These are phyloP conservation scores for Botrytis fabae DNA, from an alignment of 2,329 filamentous ascomycete species.

Conservation along the genomic window DNA sequence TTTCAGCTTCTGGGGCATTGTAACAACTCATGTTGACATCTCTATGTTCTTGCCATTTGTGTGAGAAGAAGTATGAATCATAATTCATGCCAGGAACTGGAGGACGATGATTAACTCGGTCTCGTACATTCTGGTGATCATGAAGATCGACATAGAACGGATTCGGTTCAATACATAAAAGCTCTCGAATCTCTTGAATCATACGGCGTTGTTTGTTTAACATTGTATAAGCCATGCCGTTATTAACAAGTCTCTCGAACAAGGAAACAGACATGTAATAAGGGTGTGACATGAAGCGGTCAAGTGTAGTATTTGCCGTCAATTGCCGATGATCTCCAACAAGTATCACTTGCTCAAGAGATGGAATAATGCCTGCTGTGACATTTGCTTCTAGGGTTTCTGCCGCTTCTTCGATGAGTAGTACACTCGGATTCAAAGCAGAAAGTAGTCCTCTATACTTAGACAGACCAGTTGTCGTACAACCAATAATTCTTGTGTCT, in stretches of 20 bases:
- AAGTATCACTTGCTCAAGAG: slow-evolving; percentile 63
- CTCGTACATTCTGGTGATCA: slow-evolving; percentile 59
- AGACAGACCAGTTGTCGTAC: slow-evolving; percentile 67
- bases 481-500: slow-evolving; percentile 42
- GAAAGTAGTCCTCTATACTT: slow-evolving; percentile 66
- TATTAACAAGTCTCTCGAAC: slow-evolving; percentile 66
- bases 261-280: slow-evolving; percentile 64
- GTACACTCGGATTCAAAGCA: slow-evolving; percentile 58
- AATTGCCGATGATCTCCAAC: slow-evolving; percentile 72
- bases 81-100: slow-evolving; percentile 63
- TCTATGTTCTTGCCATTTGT: slow-evolving; percentile 63
- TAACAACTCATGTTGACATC: slow-evolving; percentile 65
- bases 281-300: slow-evolving; percentile 54
- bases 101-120: slow-evolving; percentile 51
- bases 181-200: slow-evolving; percentile 65
- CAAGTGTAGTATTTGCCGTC: slow-evolving; percentile 58
- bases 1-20: slow-evolving; percentile 71
- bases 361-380: slow-evolving; percentile 59
- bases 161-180: slow-evolving; percentile 46
- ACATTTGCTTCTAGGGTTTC: slow-evolving; percentile 58
- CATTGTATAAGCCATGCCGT: slow-evolving; percentile 54
- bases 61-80: slow-evolving; percentile 63
- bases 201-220: slow-evolving; percentile 64
- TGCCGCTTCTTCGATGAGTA: slow-evolving; percentile 70
- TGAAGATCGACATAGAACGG: slow-evolving; percentile 61